phyloP scores from a whole-genome alignment of 176 grass and related monocot species.

The Carex myosuroides region DNA sequence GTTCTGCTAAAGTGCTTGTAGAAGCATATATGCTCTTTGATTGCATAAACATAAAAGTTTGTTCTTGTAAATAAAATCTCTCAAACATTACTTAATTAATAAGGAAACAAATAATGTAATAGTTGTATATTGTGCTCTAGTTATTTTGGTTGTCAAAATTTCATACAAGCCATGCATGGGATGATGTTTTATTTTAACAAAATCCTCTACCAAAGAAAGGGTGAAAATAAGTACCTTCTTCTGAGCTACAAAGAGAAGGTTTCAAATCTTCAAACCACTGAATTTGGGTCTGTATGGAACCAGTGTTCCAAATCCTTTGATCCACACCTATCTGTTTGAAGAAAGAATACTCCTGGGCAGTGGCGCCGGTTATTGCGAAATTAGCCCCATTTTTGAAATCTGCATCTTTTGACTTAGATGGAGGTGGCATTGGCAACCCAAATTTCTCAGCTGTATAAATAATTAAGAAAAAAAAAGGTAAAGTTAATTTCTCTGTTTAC shows the following conservation, averaged over 20 bases:
- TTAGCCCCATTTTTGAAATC: constrained; percentile 74
- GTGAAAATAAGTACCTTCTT: constrained; percentile 25
- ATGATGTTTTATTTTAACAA: neutral
- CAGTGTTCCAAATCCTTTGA: constrained; percentile 72
- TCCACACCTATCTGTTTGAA: constrained; percentile 63
- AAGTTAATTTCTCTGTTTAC: neutral
- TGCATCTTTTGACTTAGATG: constrained; percentile 43
- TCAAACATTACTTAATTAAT: neutral
- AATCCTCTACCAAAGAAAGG: neutral
- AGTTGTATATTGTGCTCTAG: neutral
- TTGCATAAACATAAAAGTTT: neutral
- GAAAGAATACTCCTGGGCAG: constrained; percentile 60
- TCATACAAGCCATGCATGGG: neutral
- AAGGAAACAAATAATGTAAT: neutral
- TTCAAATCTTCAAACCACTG: constrained; percentile 80
- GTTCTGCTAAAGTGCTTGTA: neutral
- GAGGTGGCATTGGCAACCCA: constrained; percentile 64
- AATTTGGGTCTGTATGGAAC: constrained; percentile 73
- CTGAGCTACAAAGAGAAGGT: constrained; percentile 69
- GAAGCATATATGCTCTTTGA: neutral
- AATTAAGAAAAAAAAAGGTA: neutral
- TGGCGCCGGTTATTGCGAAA: constrained; percentile 66
- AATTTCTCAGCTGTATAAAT: constrained; percentile 56
- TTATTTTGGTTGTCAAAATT: neutral
- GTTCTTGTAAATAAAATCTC: neutral